Evolutionary conservation across 352 stramenopile genomes (phyloP), one percentile per base, ranked within the genome.

Genomic region (Pythium vanterpoolii): DNA sequence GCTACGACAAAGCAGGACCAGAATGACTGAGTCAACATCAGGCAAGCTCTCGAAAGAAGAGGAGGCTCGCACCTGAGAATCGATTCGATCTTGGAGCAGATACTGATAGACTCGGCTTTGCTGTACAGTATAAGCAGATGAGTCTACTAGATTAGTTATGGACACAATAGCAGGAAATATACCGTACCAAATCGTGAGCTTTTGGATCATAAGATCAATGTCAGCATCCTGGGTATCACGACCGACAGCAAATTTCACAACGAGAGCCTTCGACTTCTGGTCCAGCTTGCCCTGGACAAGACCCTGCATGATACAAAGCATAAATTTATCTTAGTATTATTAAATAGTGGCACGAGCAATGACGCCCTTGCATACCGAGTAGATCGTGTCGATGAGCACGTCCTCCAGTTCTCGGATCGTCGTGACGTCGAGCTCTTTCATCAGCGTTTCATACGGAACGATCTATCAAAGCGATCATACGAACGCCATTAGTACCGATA

Each of bases 361-460:
- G 34, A 42, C 13, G 34, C 4, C 13, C 3, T 11, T 76, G 19
- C 42, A 5, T 30, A 95, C 90, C 13, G 87, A 93, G 71, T 98
- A 97, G 39, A 98, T 97, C 23, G 86, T 90, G 39, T 97, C 89
- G 50, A 98, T 97, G 24, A 98, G 77, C 31, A 97, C 79, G 66
- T 97, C 91, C 75, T 98, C 91, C 19, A 98, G 78, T 31, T 96
- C 86, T 33, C 90, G 85, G 19, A 96, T 76, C 19, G 80, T 87
- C 21, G 74, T 53, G 24, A 98, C 77, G 46, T 80, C 83, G 31
- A 98, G 67, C 34, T 78, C 79, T 45, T 78, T 70, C 72, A 93
- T 82, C 39, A 98, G 64, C 51, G 71, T 83, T 18, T 75, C 69
- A 58, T 97, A 97, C 40, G 83, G 82, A 24, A 95, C 84, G 33